Evolutionary conservation across 306 rosid genomes (phyloP), one percentile per base, ranked within the genome.

Genomic region (Luffa acutangula): DNA sequence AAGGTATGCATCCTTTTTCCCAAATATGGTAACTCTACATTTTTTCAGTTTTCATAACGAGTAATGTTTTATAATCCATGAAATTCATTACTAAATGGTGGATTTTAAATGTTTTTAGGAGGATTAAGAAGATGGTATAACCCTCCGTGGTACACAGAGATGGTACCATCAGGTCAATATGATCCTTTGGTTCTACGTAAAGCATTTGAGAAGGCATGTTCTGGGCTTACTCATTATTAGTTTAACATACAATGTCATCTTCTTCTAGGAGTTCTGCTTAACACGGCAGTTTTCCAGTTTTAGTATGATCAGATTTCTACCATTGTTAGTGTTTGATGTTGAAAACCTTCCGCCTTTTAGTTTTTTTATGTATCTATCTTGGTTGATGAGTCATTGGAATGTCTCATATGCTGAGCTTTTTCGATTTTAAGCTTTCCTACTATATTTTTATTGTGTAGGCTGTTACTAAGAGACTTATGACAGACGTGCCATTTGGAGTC

Each of bases 401-500:
- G 80, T 56, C 33, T 57, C 51, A 20, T 42, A 12, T 57, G 20
- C 80, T 77, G 41, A 42, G 66, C 6, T 59, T 81, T 64, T 77
- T 54, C 46, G 21, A 77, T 18, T 70, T 58, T 53, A 59, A 46
- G 17, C 46, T 59, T 79, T 65, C 76, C 69, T 81, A 56, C 17
- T 84, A 75, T 56, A 58, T 77, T 51, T 3, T 85, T 79, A 67
- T 85, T 78, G 78, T 75, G 82, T 86, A 95, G 99, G 97, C 99
- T 82, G 98, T 96, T 48, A 20, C 84, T 14, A 96, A 96, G 89
- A 93, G 99, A 88, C 92, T 96, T 83, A 96, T 96, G 99, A 90
- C 97, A 75, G 98, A 96, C 82, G 99, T 96, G 60, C 99, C 99
- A 62, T 95, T 96, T 45, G 99, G 99, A 69, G 96, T 96, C 80